These are phyloP conservation scores for Patellifolia procumbens DNA, from an alignment of 179 eudicot species.

Conservation along the genomic window DNA sequence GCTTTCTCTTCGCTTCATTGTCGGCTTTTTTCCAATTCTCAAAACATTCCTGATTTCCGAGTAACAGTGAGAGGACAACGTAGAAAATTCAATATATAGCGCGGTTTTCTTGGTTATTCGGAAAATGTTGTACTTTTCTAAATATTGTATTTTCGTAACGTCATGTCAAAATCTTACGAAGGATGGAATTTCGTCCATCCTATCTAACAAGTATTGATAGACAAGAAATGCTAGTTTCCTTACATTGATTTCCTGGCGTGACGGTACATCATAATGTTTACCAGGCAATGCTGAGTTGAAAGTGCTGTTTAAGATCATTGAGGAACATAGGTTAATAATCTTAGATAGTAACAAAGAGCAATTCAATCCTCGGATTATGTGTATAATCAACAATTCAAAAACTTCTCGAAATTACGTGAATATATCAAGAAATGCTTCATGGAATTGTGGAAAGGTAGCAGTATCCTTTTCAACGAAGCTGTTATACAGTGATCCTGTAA, in stretches of 20 bases:
- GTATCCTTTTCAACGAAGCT: constrained; percentile 58
- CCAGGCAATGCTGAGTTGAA: constrained; percentile 87
- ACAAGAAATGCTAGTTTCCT: not conserved
- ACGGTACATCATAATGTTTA: constrained; percentile 77
- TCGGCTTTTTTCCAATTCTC: constrained; percentile 40
- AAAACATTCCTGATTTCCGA: constrained; percentile 41
- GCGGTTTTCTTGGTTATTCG: too few species aligned
- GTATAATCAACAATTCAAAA: not conserved
- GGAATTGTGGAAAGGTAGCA: constrained; percentile 58
- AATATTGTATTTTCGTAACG: too few species aligned
- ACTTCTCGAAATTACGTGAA: constrained; percentile 51
- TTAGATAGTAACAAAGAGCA: not conserved
- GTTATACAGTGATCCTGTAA: constrained; percentile 52
- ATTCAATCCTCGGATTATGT: not conserved
- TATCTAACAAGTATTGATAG: not conserved
- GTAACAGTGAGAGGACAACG: not conserved
- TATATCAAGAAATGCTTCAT: constrained; percentile 67
- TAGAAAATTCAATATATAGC: too few species aligned
- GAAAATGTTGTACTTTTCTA: too few species aligned
- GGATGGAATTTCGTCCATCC: too few species aligned
- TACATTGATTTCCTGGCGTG: constrained; percentile 53
- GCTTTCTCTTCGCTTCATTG: constrained; percentile 40
- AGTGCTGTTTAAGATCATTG: constrained; percentile 48
- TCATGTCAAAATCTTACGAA: too few species aligned
- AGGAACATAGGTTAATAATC: not conserved